Conservation (phyloP, 2,329 filamentous ascomycete genomes). For the Penicillium sp. region DNA sequence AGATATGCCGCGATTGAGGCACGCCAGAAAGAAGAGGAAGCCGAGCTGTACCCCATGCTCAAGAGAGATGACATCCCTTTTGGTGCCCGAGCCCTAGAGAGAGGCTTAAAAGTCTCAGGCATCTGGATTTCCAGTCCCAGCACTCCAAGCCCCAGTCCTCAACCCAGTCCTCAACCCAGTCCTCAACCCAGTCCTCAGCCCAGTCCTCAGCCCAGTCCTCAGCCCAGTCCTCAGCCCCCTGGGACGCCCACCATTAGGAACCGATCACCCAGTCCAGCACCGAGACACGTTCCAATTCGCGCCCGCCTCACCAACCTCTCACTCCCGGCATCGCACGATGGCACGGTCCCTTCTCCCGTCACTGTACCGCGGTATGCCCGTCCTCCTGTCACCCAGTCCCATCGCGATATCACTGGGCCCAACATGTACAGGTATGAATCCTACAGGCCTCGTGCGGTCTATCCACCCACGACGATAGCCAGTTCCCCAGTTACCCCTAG, state of each 20-base stretch:
- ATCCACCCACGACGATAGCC: slow-evolving; percentile 5
- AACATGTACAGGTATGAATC: slow-evolving; percentile 8
- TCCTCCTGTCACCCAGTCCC: neutral
- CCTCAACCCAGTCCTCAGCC: slow-evolving; percentile 23
- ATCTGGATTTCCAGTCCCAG: slow-evolving; percentile 68
- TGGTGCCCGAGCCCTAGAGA: slow-evolving; percentile 80
- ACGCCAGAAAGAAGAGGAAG: slow-evolving; percentile 57
- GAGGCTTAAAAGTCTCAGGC: slow-evolving; percentile 78
- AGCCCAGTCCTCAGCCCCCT: slow-evolving; percentile 20
- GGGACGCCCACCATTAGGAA: slow-evolving; percentile 24
- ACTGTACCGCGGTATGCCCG: slow-evolving; percentile 3
- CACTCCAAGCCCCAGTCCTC: slow-evolving; percentile 25
- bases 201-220: slow-evolving; percentile 25
- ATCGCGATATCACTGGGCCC: slow-evolving; percentile 6
- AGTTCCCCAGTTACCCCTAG: neutral
- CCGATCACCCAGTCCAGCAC: slow-evolving; percentile 12
- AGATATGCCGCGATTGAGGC: slow-evolving; percentile 66
- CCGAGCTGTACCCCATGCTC: slow-evolving; percentile 57
- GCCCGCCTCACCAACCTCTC: neutral
- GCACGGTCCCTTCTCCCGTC: neutral
- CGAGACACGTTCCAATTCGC: neutral
- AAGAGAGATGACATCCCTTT: slow-evolving; percentile 70
- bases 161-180: slow-evolving; percentile 23
- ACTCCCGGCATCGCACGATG: slow-evolving; percentile 2
- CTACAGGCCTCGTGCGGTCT: slow-evolving; percentile 1